phyloP scores from a whole-genome alignment of 352 stramenopile genomes.

The Phytophthora meadii region DNA sequence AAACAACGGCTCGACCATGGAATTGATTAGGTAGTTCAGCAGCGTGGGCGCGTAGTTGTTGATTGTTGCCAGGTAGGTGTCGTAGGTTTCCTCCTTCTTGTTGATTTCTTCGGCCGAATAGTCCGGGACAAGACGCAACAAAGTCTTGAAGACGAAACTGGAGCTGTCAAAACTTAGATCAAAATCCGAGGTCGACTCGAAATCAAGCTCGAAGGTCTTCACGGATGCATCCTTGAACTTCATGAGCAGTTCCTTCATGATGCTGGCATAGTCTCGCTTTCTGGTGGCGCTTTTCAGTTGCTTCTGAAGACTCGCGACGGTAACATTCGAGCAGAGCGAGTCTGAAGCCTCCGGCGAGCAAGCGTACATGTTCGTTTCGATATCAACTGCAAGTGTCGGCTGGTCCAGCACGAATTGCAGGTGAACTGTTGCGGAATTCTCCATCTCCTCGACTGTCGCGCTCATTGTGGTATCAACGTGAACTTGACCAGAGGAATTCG shows the following conservation, averaged over 20 bases:
- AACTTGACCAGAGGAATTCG: slow-evolving; percentile 42
- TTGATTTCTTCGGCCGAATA: background rate
- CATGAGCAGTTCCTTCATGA: slow-evolving; percentile 44
- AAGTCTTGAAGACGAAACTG: slow-evolving; percentile 32
- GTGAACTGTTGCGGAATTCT: slow-evolving; percentile 23
- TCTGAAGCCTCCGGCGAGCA: slow-evolving; percentile 25
- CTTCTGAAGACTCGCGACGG: slow-evolving; percentile 36
- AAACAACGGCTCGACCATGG: background rate
- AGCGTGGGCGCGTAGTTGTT: background rate
- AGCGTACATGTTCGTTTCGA: slow-evolving; percentile 40
- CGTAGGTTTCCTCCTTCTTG: background rate
- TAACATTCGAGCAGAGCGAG: slow-evolving; percentile 54
- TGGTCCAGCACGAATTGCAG: slow-evolving; percentile 31
- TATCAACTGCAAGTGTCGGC: slow-evolving; percentile 24
- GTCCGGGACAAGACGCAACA: slow-evolving; percentile 41
- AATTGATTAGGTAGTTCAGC: background rate
- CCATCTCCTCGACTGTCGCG: slow-evolving; percentile 40
- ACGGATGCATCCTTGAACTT: slow-evolving; percentile 40
- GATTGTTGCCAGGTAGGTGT: background rate
- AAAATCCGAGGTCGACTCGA: slow-evolving; percentile 49
- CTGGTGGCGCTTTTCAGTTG: slow-evolving; percentile 23
- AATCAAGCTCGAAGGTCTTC: slow-evolving; percentile 38
- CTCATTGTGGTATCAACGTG: slow-evolving; percentile 37
- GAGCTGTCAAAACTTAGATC: slow-evolving; percentile 51
- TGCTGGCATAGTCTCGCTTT: slow-evolving; percentile 30